Conservation (phyloP, 2,329 filamentous ascomycete genomes). For the Aulographum hederae region DNA sequence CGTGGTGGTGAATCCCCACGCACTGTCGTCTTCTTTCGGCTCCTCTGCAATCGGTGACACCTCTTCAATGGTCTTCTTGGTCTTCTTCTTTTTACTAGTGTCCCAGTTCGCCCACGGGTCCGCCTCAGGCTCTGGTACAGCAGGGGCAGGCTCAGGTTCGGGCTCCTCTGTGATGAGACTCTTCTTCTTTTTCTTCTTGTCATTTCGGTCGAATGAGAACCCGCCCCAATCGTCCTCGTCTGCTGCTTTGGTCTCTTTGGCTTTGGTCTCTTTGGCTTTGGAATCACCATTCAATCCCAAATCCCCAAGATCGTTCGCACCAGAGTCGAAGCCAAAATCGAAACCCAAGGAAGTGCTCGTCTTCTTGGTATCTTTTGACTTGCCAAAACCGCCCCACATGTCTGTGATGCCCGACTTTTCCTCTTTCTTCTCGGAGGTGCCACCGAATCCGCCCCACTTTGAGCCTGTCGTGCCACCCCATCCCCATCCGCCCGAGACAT, state of each 20-base stretch:
- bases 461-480: neutral
- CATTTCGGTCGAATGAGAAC: neutral
- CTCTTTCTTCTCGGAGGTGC: slow-evolving; percentile 1
- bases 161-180: neutral
- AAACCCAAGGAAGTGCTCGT: neutral
- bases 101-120: neutral
- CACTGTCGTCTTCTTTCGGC: neutral
- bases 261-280: too few relatives aligned
- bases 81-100: neutral
- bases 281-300: too few relatives aligned
- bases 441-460: neutral
- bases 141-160: neutral
- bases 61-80: neutral
- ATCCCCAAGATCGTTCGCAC: neutral
- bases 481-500: neutral
- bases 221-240: neutral
- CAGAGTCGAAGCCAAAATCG: neutral
- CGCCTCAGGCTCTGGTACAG: neutral
- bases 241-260: neutral
- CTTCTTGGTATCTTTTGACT: neutral
- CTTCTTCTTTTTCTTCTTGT: neutral
- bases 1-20: neutral
- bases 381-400: neutral
- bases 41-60: neutral
- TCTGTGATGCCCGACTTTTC: neutral